phyloP scores from a whole-genome alignment of 176 grass and related monocot species.

The Musa schizocarpa region DNA sequence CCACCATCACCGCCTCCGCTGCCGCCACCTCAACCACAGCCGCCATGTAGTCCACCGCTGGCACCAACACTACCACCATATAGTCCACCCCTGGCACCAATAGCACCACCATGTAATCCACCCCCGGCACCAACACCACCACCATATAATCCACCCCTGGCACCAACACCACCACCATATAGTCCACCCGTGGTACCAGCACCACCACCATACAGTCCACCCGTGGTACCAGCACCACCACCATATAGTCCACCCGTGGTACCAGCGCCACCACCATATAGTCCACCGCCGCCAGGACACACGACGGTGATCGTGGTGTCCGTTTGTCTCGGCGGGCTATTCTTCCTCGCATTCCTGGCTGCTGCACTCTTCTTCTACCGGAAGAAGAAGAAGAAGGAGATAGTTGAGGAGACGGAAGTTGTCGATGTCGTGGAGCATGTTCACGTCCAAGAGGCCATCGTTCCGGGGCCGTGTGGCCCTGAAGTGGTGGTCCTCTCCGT shows the following conservation, averaged over 20 bases:
- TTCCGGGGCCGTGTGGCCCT: neutral
- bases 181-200: neutral
- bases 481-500: neutral
- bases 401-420: neutral
- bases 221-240: neutral
- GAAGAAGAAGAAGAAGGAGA: slow-evolving; percentile 1
- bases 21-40: neutral
- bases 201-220: neutral
- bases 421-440: slow-evolving; percentile 3
- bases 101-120: neutral
- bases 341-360: slow-evolving; percentile 13
- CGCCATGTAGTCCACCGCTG: neutral
- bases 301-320: neutral
- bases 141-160: neutral
- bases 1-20: neutral
- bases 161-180: neutral
- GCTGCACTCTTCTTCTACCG: neutral
- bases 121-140: neutral
- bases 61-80: neutral
- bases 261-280: neutral
- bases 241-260: neutral
- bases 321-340: neutral
- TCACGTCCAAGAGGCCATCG: slow-evolving; percentile 8
- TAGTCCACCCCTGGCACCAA: neutral
- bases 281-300: neutral